Evolutionary conservation across 768 basidiomycete species (phyloP).

Genomic region (Suillus luteus): DNA sequence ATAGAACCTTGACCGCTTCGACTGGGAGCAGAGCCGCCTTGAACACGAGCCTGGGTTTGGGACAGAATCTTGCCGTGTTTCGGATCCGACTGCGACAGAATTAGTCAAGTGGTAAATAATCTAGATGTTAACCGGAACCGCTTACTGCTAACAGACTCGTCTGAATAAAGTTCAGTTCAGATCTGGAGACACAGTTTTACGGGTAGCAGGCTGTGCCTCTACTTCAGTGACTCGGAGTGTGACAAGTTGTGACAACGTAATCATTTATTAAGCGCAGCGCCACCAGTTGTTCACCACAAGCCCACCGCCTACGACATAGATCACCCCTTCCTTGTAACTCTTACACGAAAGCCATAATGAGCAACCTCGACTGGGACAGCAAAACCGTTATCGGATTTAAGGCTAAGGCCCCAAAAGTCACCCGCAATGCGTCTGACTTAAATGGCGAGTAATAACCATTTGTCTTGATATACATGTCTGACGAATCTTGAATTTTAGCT

Average conservation of each 20-base stretch:
- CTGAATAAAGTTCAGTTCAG: not conserved
- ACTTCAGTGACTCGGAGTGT: not conserved
- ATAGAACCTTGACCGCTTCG: no score
- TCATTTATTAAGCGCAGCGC: not conserved
- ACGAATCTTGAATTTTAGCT: constrained; percentile 40
- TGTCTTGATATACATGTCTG: constrained; percentile 14
- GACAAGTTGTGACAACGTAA: constrained; percentile 3
- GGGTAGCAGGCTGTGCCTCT: no score
- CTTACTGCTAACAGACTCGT: not conserved
- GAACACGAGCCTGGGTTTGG: not conserved
- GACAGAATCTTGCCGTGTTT: not conserved
- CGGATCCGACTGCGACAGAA: not conserved
- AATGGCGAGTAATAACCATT: constrained; percentile 42
- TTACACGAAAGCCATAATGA: constrained; percentile 36
- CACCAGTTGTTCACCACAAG: not conserved
- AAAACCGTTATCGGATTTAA: constrained; percentile 75
- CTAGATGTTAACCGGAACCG: not conserved
- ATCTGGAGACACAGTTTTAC: not conserved
- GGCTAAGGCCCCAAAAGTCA: constrained; percentile 62
- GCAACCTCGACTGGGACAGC: constrained; percentile 65
- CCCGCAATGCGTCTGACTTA: constrained; percentile 59
- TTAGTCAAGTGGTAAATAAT: not conserved
- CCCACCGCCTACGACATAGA: not conserved
- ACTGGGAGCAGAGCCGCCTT: no score
- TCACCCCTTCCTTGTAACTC: not conserved